Evolutionary conservation across 208 protist genomes (phyloP).

Genomic region (Trypanosoma caninum): DNA sequence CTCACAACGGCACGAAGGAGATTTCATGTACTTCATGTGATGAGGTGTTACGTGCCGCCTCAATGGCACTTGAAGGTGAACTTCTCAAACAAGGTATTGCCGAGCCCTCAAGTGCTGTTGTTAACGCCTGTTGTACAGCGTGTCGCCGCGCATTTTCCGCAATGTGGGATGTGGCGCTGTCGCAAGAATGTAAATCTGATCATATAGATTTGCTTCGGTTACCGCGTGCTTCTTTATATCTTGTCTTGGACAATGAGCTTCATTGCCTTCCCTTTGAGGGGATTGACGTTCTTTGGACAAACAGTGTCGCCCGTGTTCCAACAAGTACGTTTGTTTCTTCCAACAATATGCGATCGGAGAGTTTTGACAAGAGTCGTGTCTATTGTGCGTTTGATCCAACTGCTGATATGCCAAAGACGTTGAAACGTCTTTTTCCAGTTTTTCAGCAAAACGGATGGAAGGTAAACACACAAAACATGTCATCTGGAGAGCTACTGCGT

Average conservation of each 20-base stretch:
- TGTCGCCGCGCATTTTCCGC: conserved; percentile 10
- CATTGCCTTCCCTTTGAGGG: conserved; percentile 64
- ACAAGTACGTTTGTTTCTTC: conserved; percentile 16
- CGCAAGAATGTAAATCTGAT: background rate
- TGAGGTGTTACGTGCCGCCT: conserved; percentile 3
- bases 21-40: conserved; percentile 7
- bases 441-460: conserved; percentile 22
- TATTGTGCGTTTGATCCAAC: conserved; percentile 21
- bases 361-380: background rate
- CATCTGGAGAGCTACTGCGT: conserved; percentile 15
- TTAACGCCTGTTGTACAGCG: conserved; percentile 13
- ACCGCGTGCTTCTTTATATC: conserved; percentile 58
- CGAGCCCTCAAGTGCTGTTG: conserved; percentile 11
- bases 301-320: conserved; percentile 48
- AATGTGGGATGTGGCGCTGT: background rate
- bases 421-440: conserved; percentile 20
- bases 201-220: conserved; percentile 45
- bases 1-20: background rate
- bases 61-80: conserved; percentile 16
- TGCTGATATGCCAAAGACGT: conserved; percentile 34
- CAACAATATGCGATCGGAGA: background rate
- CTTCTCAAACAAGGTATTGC: conserved; percentile 20
- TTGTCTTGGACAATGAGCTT: conserved; percentile 47
- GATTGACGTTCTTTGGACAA: conserved; percentile 35
- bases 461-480: conserved; percentile 15